Evolutionary conservation across 2,329 filamentous ascomycete genomes (phyloP).

Genomic region (Byssochlamys sp.): DNA sequence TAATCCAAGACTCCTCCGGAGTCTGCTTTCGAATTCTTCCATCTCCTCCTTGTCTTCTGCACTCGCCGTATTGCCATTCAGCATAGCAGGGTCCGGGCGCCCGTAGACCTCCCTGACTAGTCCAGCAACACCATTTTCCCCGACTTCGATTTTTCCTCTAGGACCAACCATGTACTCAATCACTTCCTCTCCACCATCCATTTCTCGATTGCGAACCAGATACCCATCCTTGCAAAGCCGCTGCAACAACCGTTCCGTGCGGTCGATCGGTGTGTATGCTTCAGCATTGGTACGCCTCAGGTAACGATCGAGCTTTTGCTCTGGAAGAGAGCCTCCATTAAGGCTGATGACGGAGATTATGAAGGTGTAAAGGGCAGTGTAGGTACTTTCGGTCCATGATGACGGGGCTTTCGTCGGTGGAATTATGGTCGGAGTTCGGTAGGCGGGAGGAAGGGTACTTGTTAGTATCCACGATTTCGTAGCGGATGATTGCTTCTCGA

Average conservation of each 20-base stretch:
- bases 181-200: conserved; percentile 59
- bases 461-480: conserved; percentile 69
- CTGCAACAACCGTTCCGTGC: conserved; percentile 64
- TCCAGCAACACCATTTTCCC: conserved; percentile 62
- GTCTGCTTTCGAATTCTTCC: conserved; percentile 52
- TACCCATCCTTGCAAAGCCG: conserved; percentile 76
- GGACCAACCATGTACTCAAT: conserved; percentile 78
- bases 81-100: conserved; percentile 10
- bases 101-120: conserved; percentile 54
- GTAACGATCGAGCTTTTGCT: conserved; percentile 68
- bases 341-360: conserved; percentile 69
- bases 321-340: conserved; percentile 61
- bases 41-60: conserved; percentile 18
- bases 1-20: conserved; percentile 54
- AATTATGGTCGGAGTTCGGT: conserved; percentile 58
- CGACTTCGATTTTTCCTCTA: conserved; percentile 75
- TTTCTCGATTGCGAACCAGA: conserved; percentile 63
- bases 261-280: conserved; percentile 62
- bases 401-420: conserved; percentile 58
- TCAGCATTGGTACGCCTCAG: conserved; percentile 67
- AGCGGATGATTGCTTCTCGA: conserved; percentile 33
- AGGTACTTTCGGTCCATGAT: conserved; percentile 61
- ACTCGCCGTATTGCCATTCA: conserved; percentile 10
- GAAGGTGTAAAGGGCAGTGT: conserved; percentile 70
- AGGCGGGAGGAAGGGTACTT: conserved; percentile 59